Base-by-base conservation (phyloP, 768 basidiomycete species). In the Serendipita sp. region DNA sequence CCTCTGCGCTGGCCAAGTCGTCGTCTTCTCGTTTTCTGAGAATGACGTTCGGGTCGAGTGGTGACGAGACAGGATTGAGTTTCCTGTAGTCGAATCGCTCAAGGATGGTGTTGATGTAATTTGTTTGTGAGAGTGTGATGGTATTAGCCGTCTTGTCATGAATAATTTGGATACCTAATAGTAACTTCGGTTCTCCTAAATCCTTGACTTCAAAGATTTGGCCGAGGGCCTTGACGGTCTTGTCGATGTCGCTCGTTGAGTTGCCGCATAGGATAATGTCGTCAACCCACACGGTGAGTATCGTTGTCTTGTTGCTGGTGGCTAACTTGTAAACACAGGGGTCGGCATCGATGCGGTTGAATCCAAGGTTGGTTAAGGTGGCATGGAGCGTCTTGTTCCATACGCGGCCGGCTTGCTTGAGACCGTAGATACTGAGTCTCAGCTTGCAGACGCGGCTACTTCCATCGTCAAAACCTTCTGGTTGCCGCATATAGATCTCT, bases 161-260 rank as follows among this genome's bases (percentile, higher is more conserved):
- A 4, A n/a, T 55, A 45, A 78, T 71, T 4, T 68, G 70, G 18
- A 80, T 76, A 0, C 78, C 77, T 0, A 81, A 63, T 37, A 69
- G 65, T 46, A 70, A 74, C 2, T 68, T 65, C 0, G 71, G 64
- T 4, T 73, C 69, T 0, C 75, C 75, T 0, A 76, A 70, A 34
- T 76, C 74, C 5, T 72, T 69, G 6, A 77, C 75, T 8, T 65
- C 65, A 71, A 73, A 79, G 2, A 66, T 55, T 16, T 15, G 3
- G 15, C 64, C 10, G 15, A 70, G 52, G 53, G 66, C 65, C 36
- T 11, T n/a, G 48, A 69, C 64, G 34, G 64, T 34, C 34, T 37
- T 23, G 16, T 53, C 44, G 62, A 65, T 68, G n/a, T 64, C 16
- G 0, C 5, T n/a, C 15, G 34, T 16, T 1, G 29, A 37, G 3